Evolutionary conservation across 2,329 filamentous ascomycete genomes (phyloP).

Genomic region (Fusarium sarcochroum): DNA sequence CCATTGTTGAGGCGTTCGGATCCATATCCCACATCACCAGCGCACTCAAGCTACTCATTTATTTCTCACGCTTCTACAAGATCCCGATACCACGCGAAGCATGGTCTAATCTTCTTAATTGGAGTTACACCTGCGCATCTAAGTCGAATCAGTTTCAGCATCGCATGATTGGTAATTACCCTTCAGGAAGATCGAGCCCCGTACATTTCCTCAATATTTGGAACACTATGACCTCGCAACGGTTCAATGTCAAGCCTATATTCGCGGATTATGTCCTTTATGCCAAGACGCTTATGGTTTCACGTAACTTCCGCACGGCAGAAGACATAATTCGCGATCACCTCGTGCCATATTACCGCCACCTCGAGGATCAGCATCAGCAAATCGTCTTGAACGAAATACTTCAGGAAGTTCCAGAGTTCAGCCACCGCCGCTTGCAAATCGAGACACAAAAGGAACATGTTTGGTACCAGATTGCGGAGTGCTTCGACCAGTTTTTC

Average conservation of each 20-base stretch:
- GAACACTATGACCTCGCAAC: conserved; percentile 70
- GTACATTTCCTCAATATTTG: conserved; percentile 68
- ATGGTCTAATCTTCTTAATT: conserved; percentile 78
- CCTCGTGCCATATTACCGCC: conserved; percentile 57
- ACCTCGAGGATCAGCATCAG: conserved; percentile 45
- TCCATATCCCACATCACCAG: conserved; percentile 73
- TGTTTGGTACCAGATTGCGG: conserved; percentile 50
- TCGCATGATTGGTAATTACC: conserved; percentile 49
- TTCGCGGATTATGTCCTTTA: conserved; percentile 68
- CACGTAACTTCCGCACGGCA: conserved; percentile 49
- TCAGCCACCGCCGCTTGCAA: conserved; percentile 46
- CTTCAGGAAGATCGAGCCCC: conserved; percentile 53
- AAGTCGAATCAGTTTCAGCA: conserved; percentile 57
- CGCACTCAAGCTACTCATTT: conserved; percentile 72
- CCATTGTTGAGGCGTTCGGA: conserved; percentile 78
- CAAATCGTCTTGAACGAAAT: conserved; percentile 53
- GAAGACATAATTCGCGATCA: conserved; percentile 57
- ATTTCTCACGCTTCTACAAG: conserved; percentile 71
- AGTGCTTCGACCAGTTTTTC: conserved; percentile 49
- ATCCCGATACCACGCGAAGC: conserved; percentile 69
- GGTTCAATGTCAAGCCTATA: conserved; percentile 69
- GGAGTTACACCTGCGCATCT: conserved; percentile 71
- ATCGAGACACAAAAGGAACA: conserved; percentile 53
- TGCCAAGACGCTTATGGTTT: conserved; percentile 57
- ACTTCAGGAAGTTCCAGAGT: conserved; percentile 41